Evolutionary conservation across 305 asterid genomes (phyloP).

Genomic region (Solanum hybrid): DNA sequence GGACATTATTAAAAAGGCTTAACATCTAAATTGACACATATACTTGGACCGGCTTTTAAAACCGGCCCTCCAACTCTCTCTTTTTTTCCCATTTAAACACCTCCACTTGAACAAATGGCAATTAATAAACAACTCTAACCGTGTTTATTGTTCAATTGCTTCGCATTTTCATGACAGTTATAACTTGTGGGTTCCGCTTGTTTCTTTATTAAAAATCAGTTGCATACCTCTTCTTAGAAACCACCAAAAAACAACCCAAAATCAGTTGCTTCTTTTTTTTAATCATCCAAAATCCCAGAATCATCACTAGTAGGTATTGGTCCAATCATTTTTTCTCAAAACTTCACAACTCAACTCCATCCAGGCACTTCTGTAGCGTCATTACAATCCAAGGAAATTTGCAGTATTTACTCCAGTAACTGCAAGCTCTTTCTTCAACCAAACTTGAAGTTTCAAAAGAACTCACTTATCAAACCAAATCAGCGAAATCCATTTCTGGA

Average conservation of each 20-base stretch:
- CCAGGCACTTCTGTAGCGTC: neutral
- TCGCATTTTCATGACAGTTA: neutral
- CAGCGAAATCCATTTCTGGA: neutral
- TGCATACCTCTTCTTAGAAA: neutral
- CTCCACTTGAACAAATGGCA: neutral
- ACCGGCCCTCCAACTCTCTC: neutral
- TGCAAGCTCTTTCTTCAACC: neutral
- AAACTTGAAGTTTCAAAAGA: neutral
- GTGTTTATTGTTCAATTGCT: neutral
- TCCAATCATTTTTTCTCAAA: neutral
- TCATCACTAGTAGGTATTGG: neutral
- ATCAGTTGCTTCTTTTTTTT: neutral
- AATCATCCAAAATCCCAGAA: neutral
- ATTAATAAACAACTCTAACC: neutral
- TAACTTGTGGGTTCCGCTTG: neutral
- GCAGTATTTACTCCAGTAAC: neutral
- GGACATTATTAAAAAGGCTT: neutral
- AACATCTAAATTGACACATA: neutral
- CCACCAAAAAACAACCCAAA: neutral
- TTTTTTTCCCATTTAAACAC: neutral
- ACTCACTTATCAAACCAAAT: neutral
- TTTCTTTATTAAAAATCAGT: neutral
- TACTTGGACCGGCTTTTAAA: neutral
- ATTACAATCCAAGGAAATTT: neutral
- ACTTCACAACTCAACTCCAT: neutral